A percentile compares a stretch with the other conserved stretches of the same genome.
These are phyloP conservation scores for Jamesozyma piceae DNA, from an alignment of 805 yeast genomes.

Conservation along the genomic window DNA sequence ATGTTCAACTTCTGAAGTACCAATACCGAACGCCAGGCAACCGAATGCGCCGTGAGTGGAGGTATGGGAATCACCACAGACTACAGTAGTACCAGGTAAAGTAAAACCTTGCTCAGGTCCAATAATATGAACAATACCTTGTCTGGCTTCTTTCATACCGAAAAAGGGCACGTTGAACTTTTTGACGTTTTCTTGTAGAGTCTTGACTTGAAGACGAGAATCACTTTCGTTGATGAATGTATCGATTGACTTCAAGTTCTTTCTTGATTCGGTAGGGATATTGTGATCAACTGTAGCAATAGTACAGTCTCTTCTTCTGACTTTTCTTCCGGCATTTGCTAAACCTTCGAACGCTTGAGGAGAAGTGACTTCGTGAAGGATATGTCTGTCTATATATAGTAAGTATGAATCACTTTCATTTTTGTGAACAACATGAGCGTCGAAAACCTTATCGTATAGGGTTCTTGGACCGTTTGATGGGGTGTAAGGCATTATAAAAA, in stretches of 20 bases:
- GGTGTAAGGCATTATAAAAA: constrained; percentile 29
- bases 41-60: constrained; percentile 99
- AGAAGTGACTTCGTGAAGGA: constrained; percentile 97
- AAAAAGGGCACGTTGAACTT: constrained; percentile 84
- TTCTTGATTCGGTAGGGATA: constrained; percentile 90
- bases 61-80: constrained; percentile 98
- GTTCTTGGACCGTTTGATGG: constrained; percentile 47
- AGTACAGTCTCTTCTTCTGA: constrained; percentile 88
- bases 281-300: constrained; percentile 95
- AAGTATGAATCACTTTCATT: constrained; percentile 82
- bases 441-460: constrained; percentile 91
- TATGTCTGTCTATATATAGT: constrained; percentile 89
- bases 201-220: constrained; percentile 83
- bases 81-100: constrained; percentile 96
- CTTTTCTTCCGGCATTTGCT: constrained; percentile 73
- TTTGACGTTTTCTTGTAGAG: constrained; percentile 86
- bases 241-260: constrained; percentile 57
- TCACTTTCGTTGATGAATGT: constrained; percentile 84
- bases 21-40: constrained; percentile 94
- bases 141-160: constrained; percentile 91
- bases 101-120: constrained; percentile 99
- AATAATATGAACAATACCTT: constrained; percentile 96
- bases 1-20: constrained; percentile 98
- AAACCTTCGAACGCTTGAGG: constrained; percentile 99
- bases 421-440: constrained; percentile 84